Base-by-base conservation (phyloP, 192 early-diverging fungal species). In the Backusella tarrabulga region DNA sequence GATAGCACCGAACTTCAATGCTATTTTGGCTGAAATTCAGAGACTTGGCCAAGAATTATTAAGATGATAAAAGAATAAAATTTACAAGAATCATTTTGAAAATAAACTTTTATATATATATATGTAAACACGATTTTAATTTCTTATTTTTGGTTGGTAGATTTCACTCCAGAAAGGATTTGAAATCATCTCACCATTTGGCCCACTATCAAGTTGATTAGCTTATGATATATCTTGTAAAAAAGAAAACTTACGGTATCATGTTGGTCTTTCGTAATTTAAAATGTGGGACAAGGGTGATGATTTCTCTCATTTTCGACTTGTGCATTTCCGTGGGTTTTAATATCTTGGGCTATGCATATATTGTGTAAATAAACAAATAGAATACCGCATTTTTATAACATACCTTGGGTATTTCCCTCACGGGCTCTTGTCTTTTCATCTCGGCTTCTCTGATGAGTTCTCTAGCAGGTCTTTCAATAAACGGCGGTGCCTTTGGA, bases 21-120 rank as follows among this genome's bases (percentile, higher is more conserved):
- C 92, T 2, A 88, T 93, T 77, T 79, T 88, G 23, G 84, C 87
- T 5, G 92, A 92, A 80, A 90, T 94, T 67, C 85, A 92, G 76
- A 82, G 91, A 36, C 70, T 94, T 54, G 52, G 52, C 17, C n/a
- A n/a, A 54, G 52, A 54, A 19, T 54, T 54, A 54, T 54, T 54
- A 21, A 54, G 4, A 54, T 14, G n/a, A 56, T 56, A 26, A 23
- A 46, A 46, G 19, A 19, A 46, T n/a, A 46, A 46, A 17, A 19
- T 4, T 3, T 11, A 42, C 14, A 9, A 42, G 3, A 42, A 11
- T 44, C 42, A 44, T 44, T 32, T 44, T 15, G 14, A 44, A 44
- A 44, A 15, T 38, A 38, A 38, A 38, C 36, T 38, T 38, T 3
- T 44, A 12, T 15, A 14, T 44, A 14, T 56, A 60, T 26, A 56